Evolutionary conservation across 805 yeast genomes (phyloP).

Genomic region (Nakazawaea wickerhamii): DNA sequence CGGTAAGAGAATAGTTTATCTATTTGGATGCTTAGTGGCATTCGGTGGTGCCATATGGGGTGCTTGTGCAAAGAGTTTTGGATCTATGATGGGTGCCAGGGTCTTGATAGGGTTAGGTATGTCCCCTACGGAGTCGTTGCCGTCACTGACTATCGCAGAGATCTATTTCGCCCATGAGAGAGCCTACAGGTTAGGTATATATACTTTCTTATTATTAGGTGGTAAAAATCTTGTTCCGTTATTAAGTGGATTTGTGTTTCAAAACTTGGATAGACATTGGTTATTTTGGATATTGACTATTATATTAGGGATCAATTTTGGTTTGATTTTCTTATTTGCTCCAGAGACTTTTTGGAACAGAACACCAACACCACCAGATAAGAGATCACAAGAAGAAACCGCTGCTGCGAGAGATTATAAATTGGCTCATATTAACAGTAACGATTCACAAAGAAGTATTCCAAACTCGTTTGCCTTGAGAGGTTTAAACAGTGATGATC

Average conservation of each 20-base stretch:
- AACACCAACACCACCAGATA: slow-evolving; percentile 43
- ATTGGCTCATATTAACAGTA: slow-evolving; percentile 12
- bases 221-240: slow-evolving; percentile 58
- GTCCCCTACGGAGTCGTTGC: slow-evolving; percentile 56
- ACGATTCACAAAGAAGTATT: neutral
- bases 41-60: slow-evolving; percentile 51
- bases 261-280: slow-evolving; percentile 50
- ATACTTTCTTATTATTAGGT: slow-evolving; percentile 47
- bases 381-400: slow-evolving; percentile 43
- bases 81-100: slow-evolving; percentile 51
- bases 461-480: slow-evolving; percentile 9
- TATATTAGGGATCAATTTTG: slow-evolving; percentile 40
- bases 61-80: slow-evolving; percentile 42
- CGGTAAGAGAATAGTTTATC: slow-evolving; percentile 54
- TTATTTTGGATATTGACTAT: slow-evolving; percentile 54
- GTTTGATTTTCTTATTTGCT: slow-evolving; percentile 45
- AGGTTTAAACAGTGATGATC: no score
- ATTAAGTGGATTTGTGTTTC: slow-evolving; percentile 48
- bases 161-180: slow-evolving; percentile 50
- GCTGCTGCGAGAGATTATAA: slow-evolving; percentile 35
- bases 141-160: slow-evolving; percentile 56
- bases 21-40: slow-evolving; percentile 41
- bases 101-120: slow-evolving; percentile 55
- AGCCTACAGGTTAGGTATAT: slow-evolving; percentile 42
- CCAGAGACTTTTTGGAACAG: slow-evolving; percentile 66